These are phyloP conservation scores for Kwoniella dejecticola DNA, from an alignment of 768 basidiomycete species.

Conservation along the genomic window DNA sequence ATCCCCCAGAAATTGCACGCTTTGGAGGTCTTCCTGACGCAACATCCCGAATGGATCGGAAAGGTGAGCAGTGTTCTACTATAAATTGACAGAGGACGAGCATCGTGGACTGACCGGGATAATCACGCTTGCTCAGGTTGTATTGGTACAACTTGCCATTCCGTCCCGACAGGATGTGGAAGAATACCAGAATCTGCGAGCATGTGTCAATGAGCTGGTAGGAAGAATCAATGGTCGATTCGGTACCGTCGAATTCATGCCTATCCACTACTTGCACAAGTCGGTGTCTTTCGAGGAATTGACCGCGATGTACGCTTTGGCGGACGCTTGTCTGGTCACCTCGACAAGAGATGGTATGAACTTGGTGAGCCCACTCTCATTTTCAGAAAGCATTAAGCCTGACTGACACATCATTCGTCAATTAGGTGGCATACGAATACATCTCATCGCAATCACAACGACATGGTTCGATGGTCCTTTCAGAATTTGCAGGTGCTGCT, in stretches of 20 bases:
- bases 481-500: constrained; percentile 97
- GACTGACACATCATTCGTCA: not conserved
- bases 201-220: constrained; percentile 95
- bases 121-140: constrained; percentile 75
- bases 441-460: constrained; percentile 89
- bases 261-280: constrained; percentile 99
- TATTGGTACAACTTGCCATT: constrained; percentile 93
- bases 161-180: constrained; percentile 98
- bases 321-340: constrained; percentile 93
- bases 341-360: constrained; percentile 99
- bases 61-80: constrained; percentile 62
- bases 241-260: constrained; percentile 99
- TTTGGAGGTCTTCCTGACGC: constrained; percentile 90
- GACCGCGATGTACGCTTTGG: constrained; percentile 94
- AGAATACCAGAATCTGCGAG: constrained; percentile 95
- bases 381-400: not conserved
- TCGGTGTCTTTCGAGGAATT: constrained; percentile 89
- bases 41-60: constrained; percentile 99
- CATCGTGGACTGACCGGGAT: too few species aligned
- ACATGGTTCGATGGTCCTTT: constrained; percentile 95
- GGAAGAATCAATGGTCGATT: constrained; percentile 98
- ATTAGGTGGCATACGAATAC: constrained; percentile 95
- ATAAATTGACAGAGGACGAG: too few species aligned
- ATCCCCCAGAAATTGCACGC: constrained; percentile 98
- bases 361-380: constrained; percentile 64